A percentile compares a stretch with the other conserved stretches of the same genome.
phyloP scores from a whole-genome alignment of 192 early-diverging fungal genomes.

The Physocladia obscura region DNA sequence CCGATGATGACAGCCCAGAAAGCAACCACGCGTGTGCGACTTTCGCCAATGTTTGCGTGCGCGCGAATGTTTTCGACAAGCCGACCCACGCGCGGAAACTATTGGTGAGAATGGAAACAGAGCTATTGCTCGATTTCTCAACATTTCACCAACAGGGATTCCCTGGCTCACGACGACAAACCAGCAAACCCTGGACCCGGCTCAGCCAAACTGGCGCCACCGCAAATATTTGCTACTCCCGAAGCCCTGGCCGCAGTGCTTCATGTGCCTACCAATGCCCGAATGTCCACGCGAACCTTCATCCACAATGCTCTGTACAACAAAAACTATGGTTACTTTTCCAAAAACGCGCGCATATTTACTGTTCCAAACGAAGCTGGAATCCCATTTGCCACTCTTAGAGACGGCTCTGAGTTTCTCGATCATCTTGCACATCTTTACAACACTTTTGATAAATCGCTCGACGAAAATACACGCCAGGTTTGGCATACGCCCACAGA shows the following conservation, averaged over 20 bases:
- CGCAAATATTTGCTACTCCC: not conserved
- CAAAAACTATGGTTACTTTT: conserved; percentile 96
- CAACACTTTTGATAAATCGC: conserved; percentile 43
- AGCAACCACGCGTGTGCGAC: no score
- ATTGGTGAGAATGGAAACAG: no score
- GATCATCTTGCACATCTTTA: conserved; percentile 73
- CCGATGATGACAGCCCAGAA: no score
- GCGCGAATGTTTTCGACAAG: no score
- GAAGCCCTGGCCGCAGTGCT: not conserved
- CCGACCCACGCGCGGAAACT: not conserved
- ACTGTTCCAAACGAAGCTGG: conserved; percentile 12
- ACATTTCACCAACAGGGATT: not conserved
- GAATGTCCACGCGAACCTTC: conserved; percentile 48
- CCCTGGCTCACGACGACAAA: not conserved
- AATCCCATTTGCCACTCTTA: conserved; percentile 63
- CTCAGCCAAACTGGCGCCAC: not conserved
- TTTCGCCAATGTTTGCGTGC: no score
- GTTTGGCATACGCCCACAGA: conserved; percentile 99
- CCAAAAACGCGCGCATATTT: conserved; percentile 70
- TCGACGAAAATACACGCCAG: conserved; percentile 69
- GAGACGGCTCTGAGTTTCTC: conserved; percentile 78
- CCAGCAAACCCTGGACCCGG: not conserved
- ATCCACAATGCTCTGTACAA: conserved; percentile 96
- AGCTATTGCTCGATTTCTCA: not conserved
- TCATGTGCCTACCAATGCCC: not conserved